Conservation (phyloP, 441 rosid species). For the Erodium texanum region DNA sequence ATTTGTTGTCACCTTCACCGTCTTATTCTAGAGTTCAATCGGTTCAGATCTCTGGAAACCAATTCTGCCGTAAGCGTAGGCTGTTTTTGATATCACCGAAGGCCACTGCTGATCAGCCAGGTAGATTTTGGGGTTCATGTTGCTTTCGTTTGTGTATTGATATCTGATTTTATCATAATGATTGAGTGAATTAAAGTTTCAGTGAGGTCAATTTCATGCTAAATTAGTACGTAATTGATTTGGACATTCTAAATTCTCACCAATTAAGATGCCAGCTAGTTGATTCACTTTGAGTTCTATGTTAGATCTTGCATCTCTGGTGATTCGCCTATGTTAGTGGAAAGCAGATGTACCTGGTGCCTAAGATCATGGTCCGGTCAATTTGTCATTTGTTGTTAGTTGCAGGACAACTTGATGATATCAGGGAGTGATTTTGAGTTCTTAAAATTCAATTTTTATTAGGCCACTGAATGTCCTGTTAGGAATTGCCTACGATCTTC, state of each 20-base stretch:
- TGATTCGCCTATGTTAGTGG: too few relatives aligned
- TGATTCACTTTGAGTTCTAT: background rate
- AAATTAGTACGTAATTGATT: background rate
- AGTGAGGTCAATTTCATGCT: background rate
- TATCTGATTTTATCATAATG: background rate
- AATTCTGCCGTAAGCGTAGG: conserved; percentile 34
- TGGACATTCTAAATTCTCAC: too few relatives aligned
- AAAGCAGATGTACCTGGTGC: background rate
- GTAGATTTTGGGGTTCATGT: conserved; percentile 20
- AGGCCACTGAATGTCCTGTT: background rate
- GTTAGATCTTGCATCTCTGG: background rate
- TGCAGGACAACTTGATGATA: background rate
- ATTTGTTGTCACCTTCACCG: conserved; percentile 25
- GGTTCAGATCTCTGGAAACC: conserved; percentile 28
- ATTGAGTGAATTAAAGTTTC: background rate
- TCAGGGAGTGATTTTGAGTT: background rate
- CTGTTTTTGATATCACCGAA: conserved; percentile 36
- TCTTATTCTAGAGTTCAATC: conserved; percentile 20
- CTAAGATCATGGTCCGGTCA: background rate
- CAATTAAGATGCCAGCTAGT: too few relatives aligned
- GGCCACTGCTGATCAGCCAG: conserved; percentile 79
- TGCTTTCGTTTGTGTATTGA: background rate
- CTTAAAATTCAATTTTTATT: background rate
- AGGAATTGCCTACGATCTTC: background rate
- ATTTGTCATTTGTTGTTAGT: background rate